These are phyloP conservation scores for Eudorina sp. DNA, from an alignment of 139 green algal species.

Conservation along the genomic window DNA sequence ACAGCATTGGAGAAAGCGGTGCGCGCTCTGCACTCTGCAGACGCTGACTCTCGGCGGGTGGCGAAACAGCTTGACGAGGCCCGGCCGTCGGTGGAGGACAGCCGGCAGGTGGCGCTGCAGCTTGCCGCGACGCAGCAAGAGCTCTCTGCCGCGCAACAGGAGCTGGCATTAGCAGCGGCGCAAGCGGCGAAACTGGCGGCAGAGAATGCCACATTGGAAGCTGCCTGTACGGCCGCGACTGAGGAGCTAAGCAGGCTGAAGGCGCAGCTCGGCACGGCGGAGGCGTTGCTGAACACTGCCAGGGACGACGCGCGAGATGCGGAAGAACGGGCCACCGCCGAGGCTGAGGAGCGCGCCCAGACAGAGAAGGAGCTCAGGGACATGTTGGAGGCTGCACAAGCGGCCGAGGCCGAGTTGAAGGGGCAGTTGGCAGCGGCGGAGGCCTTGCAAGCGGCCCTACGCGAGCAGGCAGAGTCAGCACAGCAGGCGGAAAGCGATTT, in stretches of 20 bases:
- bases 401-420: constrained; percentile 14
- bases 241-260: neutral
- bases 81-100: neutral
- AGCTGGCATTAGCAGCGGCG: neutral
- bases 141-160: neutral
- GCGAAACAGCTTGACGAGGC: neutral
- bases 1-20: neutral
- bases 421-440: neutral
- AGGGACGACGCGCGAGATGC: neutral
- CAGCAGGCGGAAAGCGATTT: constrained; percentile 14
- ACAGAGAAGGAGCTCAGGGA: neutral
- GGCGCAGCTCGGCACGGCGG: neutral
- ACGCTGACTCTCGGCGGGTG: neutral
- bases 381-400: neutral
- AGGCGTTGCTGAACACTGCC: neutral
- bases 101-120: neutral
- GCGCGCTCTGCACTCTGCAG: neutral
- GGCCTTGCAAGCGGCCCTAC: constrained; percentile 17
- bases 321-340: neutral
- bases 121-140: neutral
- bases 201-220: neutral
- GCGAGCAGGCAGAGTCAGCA: constrained; percentile 19
- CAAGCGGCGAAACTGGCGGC: neutral
- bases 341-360: neutral
- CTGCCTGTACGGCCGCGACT: neutral